phyloP scores from a whole-genome alignment of 2,329 filamentous ascomycete genomes.

The Cordyceps cicadae region DNA sequence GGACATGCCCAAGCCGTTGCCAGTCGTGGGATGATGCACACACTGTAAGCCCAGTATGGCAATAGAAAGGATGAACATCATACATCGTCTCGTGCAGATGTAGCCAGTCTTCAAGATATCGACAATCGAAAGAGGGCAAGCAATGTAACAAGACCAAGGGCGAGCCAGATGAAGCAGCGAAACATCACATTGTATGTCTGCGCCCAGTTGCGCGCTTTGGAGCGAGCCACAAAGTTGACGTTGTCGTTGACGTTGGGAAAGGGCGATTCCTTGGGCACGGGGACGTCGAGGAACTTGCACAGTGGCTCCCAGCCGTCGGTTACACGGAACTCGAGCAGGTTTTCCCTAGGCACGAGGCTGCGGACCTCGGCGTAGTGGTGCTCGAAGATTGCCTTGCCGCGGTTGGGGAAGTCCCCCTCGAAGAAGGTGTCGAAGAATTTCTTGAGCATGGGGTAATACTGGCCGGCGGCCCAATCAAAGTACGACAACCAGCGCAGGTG shows the following conservation, averaged over 20 bases:
- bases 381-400: conserved; percentile 54
- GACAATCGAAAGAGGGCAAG: conserved; percentile 6
- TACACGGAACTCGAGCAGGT: conserved; percentile 27
- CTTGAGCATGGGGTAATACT: conserved; percentile 62
- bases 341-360: conserved; percentile 22
- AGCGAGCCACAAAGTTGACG: conserved; percentile 26
- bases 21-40: not conserved
- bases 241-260: conserved; percentile 31
- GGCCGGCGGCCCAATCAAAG: conserved; percentile 54
- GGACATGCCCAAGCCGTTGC: not conserved
- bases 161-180: conserved; percentile 17
- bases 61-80: not conserved
- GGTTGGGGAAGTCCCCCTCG: conserved; percentile 56
- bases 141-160: conserved; percentile 13
- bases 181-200: conserved; percentile 28
- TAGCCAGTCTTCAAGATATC: not conserved
- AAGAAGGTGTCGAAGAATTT: conserved; percentile 64
- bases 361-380: conserved; percentile 29
- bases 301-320: conserved; percentile 31
- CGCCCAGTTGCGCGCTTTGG: conserved; percentile 24
- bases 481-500: conserved; percentile 35
- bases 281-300: conserved; percentile 26
- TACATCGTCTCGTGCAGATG: not conserved
- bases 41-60: not conserved
- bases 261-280: conserved; percentile 23